Evolutionary conservation across 345 rosid species (phyloP).

Genomic region (Jatropha curcas): DNA sequence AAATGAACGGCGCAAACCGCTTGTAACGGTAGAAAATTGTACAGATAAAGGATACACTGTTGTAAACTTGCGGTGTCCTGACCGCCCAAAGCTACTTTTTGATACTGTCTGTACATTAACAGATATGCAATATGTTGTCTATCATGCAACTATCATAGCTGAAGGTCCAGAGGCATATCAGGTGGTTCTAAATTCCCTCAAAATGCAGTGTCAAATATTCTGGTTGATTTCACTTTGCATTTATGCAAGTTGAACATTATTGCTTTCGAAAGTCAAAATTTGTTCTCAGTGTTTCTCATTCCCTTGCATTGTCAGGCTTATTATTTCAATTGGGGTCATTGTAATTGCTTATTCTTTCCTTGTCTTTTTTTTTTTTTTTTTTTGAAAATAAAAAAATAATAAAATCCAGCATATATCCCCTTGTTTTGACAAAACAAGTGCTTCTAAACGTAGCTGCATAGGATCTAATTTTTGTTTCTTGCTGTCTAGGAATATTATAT

Average conservation of each 20-base stretch:
- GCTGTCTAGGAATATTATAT: constrained; percentile 77
- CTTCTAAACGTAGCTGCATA: neutral
- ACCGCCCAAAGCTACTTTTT: constrained; percentile 72
- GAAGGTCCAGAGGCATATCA: constrained; percentile 81
- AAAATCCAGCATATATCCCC: too few relatives aligned
- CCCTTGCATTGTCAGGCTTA: neutral
- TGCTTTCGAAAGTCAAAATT: neutral
- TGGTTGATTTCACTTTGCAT: neutral
- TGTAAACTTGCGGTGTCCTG: constrained; percentile 65
- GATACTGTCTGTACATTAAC: constrained; percentile 82
- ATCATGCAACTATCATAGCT: constrained; percentile 68
- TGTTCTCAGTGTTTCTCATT: neutral
- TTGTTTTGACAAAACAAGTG: neutral
- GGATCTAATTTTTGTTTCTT: constrained; percentile 6
- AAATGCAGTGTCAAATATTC: constrained; percentile 6
- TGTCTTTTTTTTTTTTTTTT: too few relatives aligned
- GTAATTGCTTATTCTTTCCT: neutral
- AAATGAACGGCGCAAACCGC: constrained; percentile 41
- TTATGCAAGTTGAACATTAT: neutral
- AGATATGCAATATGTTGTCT: constrained; percentile 76
- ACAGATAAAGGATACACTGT: constrained; percentile 69
- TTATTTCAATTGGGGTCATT: neutral
- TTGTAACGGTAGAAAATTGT: constrained; percentile 65
- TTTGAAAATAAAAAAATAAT: too few relatives aligned
- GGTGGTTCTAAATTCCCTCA: constrained; percentile 36